Base-by-base conservation (phyloP, 331 rosid genomes). In the Prunus yedoensis region DNA sequence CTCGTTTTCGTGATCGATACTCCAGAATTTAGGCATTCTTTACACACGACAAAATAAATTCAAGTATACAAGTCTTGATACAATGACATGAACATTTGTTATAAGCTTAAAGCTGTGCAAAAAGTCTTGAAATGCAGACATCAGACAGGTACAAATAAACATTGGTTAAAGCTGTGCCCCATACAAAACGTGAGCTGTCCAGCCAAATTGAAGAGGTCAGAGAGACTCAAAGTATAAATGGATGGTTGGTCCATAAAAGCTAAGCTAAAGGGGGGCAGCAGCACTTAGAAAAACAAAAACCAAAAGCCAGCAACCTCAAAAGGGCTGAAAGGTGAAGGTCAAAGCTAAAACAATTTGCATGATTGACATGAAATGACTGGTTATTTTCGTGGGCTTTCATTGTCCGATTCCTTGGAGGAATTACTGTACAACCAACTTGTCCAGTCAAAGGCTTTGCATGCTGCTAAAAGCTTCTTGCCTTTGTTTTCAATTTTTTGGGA, bases 241-340 rank as follows among this genome's bases (percentile, higher is more conserved):
- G 52, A 0, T 38, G 78, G 75, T 63, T 75, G 82, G 86, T 82
- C 86, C 85, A 80, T 32, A 52, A 38, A 38, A 38, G 43, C 43
- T 38, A 7, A 76, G 79, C 73, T 61, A 54, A 70, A 83, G 85
- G 85, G 74, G 49, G 1, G 74, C 41, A 0, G 74, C 41, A 66
- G 89, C 91, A 88, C 91, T 86, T 84, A 52, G 30, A 76, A 61
- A 43, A 81, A 73, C 57, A n/a, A 46, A 81, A 81, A 88, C 73
- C 46, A 66, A 83, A 66, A 82, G 80, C 63, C 80, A 62, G 79
- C 20, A 73, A 57, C 89, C 92, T 91, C 85, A 86, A 93, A 93
- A 93, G 97, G 85, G 96, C 84, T 91, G 97, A 93, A 93, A 93
- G 97, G 65, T 82, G 60, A 80, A 74, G 80, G 86, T 85, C 83